Percentiles rank a stretch among this genome's conserved stretches.
Conservation (phyloP, 2,329 filamentous ascomycete genomes). For the Pseudogymnoascus sp. region DNA sequence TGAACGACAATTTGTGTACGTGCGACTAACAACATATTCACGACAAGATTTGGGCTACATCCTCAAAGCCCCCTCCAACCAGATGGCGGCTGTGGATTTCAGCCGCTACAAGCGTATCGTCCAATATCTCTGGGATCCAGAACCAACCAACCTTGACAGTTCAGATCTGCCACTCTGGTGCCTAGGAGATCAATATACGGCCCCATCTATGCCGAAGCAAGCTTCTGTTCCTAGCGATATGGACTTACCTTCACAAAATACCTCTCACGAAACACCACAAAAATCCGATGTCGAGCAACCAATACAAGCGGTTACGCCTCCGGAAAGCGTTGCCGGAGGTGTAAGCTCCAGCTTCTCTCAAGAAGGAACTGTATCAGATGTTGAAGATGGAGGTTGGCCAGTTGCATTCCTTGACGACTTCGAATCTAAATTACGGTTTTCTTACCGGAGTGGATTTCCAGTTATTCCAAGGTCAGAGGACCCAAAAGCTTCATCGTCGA, state of each 20-base stretch:
- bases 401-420: constrained; percentile 82
- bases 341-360: constrained; percentile 25
- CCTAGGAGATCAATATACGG: constrained; percentile 54
- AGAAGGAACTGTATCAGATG: constrained; percentile 18
- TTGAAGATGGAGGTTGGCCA: constrained; percentile 62
- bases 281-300: constrained; percentile 8
- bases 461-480: constrained; percentile 73
- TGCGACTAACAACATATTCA: constrained; percentile 7
- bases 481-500: constrained; percentile 58
- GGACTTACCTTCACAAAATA: neutral
- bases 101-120: constrained; percentile 75
- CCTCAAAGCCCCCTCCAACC: neutral
- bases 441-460: constrained; percentile 81
- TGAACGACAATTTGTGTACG: neutral
- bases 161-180: constrained; percentile 75
- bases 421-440: constrained; percentile 91
- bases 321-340: constrained; percentile 21
- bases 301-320: constrained; percentile 23
- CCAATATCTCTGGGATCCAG: constrained; percentile 87
- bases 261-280: neutral
- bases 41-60: constrained; percentile 5
- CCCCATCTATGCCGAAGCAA: constrained; percentile 1
- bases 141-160: constrained; percentile 69
- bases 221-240: neutral
- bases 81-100: constrained; percentile 62